Percentiles rank a stretch among this genome's conserved stretches.
phyloP scores from a whole-genome alignment of 129 eudicot species.

The Artemisia argyi region DNA sequence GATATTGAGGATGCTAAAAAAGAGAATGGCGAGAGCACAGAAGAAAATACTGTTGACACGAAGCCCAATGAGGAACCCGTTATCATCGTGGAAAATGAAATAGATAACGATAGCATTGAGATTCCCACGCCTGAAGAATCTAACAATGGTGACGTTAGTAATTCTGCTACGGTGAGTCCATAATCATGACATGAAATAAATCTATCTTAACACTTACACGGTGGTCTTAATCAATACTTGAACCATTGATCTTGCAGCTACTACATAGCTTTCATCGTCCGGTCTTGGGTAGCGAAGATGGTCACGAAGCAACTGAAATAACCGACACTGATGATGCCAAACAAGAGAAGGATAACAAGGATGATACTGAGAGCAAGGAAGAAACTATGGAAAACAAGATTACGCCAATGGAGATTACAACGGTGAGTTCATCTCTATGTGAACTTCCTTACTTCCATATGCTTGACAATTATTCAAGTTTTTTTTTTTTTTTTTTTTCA shows the following conservation, averaged over 20 bases:
- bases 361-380: background rate
- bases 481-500: too few relatives aligned
- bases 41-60: background rate
- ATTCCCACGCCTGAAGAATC: background rate
- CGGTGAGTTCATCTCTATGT: slow-evolving; percentile 25
- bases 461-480: too few relatives aligned
- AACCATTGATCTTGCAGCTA: background rate
- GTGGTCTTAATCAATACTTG: too few relatives aligned
- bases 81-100: slow-evolving; percentile 15
- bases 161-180: slow-evolving; percentile 11
- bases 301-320: background rate
- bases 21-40: background rate
- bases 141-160: slow-evolving; percentile 7
- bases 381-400: slow-evolving; percentile 6
- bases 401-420: slow-evolving; percentile 10
- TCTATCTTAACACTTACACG: background rate
- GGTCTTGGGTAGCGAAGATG: too few relatives aligned
- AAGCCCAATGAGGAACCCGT: slow-evolving; percentile 7
- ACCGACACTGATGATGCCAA: background rate
- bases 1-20: slow-evolving; percentile 4
- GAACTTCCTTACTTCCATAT: background rate
- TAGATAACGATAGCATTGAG: background rate
- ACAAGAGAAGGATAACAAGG: background rate
- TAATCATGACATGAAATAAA: background rate
- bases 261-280: too few relatives aligned